These are phyloP conservation scores for Backusella australiensis DNA, from an alignment of 192 early-diverging fungal species.

Conservation along the genomic window DNA sequence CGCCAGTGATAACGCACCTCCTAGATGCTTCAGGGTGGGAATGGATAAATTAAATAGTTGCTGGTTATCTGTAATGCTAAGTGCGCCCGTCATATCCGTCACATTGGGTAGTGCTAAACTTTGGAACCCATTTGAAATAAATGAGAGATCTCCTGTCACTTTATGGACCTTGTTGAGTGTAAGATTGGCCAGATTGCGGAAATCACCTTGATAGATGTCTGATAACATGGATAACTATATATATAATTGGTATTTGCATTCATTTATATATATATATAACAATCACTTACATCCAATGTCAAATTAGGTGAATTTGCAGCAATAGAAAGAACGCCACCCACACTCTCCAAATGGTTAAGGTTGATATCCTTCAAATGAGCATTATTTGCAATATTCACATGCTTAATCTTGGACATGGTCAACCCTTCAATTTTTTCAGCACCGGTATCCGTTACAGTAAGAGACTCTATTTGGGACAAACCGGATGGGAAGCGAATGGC, in stretches of 20 bases:
- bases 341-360: neutral
- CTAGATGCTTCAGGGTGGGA: constrained; percentile 50
- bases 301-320: constrained; percentile 21
- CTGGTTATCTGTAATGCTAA: constrained; percentile 57
- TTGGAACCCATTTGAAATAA: constrained; percentile 57
- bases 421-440: constrained; percentile 24
- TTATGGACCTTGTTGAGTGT: constrained; percentile 42
- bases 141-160: constrained; percentile 53
- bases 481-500: constrained; percentile 27
- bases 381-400: constrained; percentile 27
- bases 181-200: constrained; percentile 50
- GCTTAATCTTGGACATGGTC: neutral
- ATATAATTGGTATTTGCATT: neutral
- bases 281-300: constrained; percentile 21
- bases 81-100: constrained; percentile 41
- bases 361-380: constrained; percentile 27
- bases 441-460: constrained; percentile 29
- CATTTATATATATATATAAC: neutral
- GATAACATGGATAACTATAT: constrained; percentile 17
- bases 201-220: constrained; percentile 54
- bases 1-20: constrained; percentile 59
- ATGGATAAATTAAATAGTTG: constrained; percentile 56
- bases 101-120: constrained; percentile 48
- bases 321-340: constrained; percentile 11
- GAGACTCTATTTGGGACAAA: constrained; percentile 23